Base-by-base conservation (phyloP, 176 grass and related monocot species). In the Phoenix dactylifera region DNA sequence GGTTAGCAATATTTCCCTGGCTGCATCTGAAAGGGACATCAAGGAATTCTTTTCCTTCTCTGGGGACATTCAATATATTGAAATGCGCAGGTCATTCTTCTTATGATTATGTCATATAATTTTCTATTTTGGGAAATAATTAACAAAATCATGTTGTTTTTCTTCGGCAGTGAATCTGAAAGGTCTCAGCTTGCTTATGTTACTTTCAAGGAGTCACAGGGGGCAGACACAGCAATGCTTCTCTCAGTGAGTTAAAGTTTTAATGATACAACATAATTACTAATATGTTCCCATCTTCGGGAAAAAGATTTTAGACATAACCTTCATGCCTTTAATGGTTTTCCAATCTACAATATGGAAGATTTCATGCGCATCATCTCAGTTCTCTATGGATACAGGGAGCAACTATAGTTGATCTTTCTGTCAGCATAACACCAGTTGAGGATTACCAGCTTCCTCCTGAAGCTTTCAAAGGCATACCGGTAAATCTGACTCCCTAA, bases 11-110 rank as follows among this genome's bases (percentile, higher is more conserved):
- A 77, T 98, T 67, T 98, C 87, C 0, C 70, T 98, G 67, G 75
- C 30, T 24, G 93, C 87, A 57, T 80, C 85, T 51, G 80, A 92
- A 80, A 91, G 76, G 50, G 93, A 92, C 67, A 87, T 98, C 52
- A 80, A 67, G 65, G 93, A 98, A 79, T 98, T 98, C 66, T 92
- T 98, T 71, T 92, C 87, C 73, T 98, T 98, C 70, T 98, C 93
- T 23, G 93, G 93, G 49, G 78, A 84, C 62, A 98, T 98, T 63
- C 66, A 88, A 76, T 92, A 83, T 78, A 69, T 98, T 74, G 93
- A 92, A 78, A 92, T 97, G 93, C 81, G 79, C 88, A 74, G 87
- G 93, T 97, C 75, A 66, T 71, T 64, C 20, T 50, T 25, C 77
- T 58, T 54, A 17, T 29, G 18, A 39, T 22, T 62, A n/a, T 68